These are phyloP conservation scores for Stipa capillata DNA, from an alignment of 176 grass and related monocot species.

Conservation along the genomic window DNA sequence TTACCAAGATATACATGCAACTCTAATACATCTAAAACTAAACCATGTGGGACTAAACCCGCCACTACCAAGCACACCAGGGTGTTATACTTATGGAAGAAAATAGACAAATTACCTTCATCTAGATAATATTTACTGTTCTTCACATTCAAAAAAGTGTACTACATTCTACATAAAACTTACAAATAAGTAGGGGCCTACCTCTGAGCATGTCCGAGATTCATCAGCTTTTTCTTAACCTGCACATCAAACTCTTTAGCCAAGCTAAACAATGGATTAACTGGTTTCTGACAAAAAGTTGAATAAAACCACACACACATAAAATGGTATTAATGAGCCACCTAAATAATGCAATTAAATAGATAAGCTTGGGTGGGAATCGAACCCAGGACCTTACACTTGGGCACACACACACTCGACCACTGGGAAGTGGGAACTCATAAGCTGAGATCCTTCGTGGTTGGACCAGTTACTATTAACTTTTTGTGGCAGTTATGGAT, in stretches of 20 bases:
- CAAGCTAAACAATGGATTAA: neutral
- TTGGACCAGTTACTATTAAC: neutral
- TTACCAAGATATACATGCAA: neutral
- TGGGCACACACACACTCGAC: neutral
- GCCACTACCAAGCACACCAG: neutral
- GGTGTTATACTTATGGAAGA: neutral
- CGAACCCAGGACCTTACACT: neutral
- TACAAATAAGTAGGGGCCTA: conserved; percentile 18
- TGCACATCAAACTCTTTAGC: conserved; percentile 41
- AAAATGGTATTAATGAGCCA: neutral
- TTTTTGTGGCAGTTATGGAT: conserved; percentile 1
- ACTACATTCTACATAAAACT: neutral
- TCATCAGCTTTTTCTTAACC: conserved; percentile 82
- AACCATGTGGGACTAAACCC: neutral
- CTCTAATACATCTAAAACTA: neutral
- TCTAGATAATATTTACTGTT: neutral
- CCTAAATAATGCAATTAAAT: neutral
- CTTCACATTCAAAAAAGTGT: neutral
- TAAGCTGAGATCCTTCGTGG: neutral
- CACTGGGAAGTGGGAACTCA: neutral
- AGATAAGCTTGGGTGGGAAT: neutral
- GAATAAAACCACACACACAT: neutral
- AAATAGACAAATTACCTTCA: neutral
- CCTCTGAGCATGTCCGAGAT: conserved; percentile 76
- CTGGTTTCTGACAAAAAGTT: neutral